phyloP scores from a whole-genome alignment of 805 yeast genomes.

The Komagataella kurtzmanii region DNA sequence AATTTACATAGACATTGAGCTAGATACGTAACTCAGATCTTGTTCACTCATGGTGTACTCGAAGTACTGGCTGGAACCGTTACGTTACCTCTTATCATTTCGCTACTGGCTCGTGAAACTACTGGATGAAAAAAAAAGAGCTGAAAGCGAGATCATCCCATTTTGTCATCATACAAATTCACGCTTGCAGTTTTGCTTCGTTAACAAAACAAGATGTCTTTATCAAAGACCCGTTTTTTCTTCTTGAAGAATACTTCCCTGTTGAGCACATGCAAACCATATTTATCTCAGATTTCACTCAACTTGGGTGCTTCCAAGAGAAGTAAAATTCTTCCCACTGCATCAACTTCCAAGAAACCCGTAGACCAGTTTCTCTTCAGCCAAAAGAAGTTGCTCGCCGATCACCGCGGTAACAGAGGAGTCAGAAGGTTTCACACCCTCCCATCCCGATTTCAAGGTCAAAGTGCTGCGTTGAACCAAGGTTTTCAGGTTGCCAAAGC shows the following conservation, averaged over 20 bases:
- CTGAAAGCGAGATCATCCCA: background rate
- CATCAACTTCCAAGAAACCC: background rate
- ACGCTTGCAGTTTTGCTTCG: background rate
- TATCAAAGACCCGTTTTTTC: slow-evolving; percentile 43
- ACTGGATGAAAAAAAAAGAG: background rate
- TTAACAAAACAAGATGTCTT: slow-evolving; percentile 10
- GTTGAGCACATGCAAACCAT: slow-evolving; percentile 13
- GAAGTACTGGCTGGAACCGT: no score
- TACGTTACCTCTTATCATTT: background rate
- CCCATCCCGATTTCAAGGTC: background rate
- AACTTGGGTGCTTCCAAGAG: background rate
- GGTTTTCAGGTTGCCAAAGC: slow-evolving; percentile 1
- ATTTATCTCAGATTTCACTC: background rate
- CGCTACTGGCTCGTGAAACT: background rate
- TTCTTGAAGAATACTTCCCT: slow-evolving; percentile 42
- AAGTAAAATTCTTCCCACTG: background rate
- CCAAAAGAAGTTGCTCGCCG: slow-evolving; percentile 4
- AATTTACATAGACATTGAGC: no score
- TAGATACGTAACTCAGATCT: no score
- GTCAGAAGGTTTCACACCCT: slow-evolving; percentile 1
- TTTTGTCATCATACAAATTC: background rate
- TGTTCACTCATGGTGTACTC: no score
- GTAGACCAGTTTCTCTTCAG: background rate
- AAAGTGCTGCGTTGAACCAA: background rate
- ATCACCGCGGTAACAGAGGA: slow-evolving; percentile 1